Evolutionary conservation across 2,329 filamentous ascomycete species (phyloP).

Genomic region (Fusarium anguioides): DNA sequence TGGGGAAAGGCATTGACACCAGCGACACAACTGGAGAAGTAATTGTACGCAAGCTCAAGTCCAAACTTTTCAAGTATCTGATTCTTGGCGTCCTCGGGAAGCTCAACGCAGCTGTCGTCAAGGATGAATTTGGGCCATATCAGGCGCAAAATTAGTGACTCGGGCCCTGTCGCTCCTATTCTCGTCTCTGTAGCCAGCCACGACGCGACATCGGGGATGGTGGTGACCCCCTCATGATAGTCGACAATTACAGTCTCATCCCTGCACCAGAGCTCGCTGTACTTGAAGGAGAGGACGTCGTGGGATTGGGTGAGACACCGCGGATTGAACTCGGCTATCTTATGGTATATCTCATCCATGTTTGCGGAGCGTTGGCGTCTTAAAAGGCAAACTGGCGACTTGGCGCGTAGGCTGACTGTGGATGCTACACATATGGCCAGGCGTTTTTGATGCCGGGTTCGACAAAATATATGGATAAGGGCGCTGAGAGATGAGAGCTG

Average conservation of each 20-base stretch:
- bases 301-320: constrained; percentile 30
- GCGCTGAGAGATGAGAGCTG: neutral
- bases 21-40: constrained; percentile 50
- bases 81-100: constrained; percentile 37
- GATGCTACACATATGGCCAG: neutral
- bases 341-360: constrained; percentile 51
- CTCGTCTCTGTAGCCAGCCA: constrained; percentile 43
- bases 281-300: constrained; percentile 39
- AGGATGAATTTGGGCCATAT: constrained; percentile 44
- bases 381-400: neutral
- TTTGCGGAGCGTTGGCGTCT: neutral
- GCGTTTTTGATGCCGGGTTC: neutral
- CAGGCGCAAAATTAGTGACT: constrained; percentile 48
- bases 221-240: constrained; percentile 11
- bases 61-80: constrained; percentile 45
- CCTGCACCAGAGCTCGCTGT: constrained; percentile 47
- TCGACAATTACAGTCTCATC: constrained; percentile 34
- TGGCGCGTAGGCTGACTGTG: neutral
- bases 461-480: constrained; percentile 2
- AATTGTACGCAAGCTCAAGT: constrained; percentile 48
- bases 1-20: constrained; percentile 47
- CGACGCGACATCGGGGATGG: constrained; percentile 8
- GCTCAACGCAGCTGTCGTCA: constrained; percentile 38
- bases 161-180: neutral
- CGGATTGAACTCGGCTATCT: constrained; percentile 44